These are phyloP conservation scores for Sapria himalayana DNA, from an alignment of 345 rosid genomes.

Conservation along the genomic window DNA sequence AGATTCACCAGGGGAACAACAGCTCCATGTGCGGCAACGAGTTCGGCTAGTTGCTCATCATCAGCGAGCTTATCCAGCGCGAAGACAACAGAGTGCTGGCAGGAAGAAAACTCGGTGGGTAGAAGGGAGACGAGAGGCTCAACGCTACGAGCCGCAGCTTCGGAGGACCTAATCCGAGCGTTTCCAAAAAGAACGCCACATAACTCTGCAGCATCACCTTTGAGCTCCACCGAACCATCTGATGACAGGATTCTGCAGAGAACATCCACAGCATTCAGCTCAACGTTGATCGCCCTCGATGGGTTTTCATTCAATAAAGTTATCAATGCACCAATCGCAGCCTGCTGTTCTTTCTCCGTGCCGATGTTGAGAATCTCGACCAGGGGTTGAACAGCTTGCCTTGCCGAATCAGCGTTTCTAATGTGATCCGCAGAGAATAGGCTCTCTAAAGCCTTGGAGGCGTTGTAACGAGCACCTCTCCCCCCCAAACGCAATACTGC, in stretches of 20 bases:
- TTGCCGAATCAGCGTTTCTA: conserved; percentile 77
- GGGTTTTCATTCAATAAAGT: conserved; percentile 91
- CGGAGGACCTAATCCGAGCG: conserved; percentile 78
- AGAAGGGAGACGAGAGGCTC: conserved; percentile 98
- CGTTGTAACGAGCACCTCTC: conserved; percentile 88
- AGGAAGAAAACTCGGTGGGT: conserved; percentile 69
- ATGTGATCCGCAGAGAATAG: conserved; percentile 93
- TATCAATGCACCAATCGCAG: conserved; percentile 92
- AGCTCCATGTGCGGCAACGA: conserved; percentile 97
- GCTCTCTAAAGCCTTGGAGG: conserved; percentile 93
- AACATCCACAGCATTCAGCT: conserved; percentile 95
- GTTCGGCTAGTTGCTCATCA: conserved; percentile 96
- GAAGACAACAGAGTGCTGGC: conserved; percentile 86
- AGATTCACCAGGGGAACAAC: conserved; percentile 97
- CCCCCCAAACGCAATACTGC: conserved; percentile 96
- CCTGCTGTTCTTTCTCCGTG: conserved; percentile 90
- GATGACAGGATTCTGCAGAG: conserved; percentile 94
- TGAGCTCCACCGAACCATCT: conserved; percentile 74
- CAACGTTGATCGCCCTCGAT: conserved; percentile 87
- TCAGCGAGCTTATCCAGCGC: conserved; percentile 91
- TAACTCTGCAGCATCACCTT: conserved; percentile 97
- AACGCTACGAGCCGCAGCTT: conserved; percentile 94
- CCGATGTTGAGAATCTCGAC: conserved; percentile 96
- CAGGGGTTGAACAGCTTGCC: conserved; percentile 96
- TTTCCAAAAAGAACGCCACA: conserved; percentile 90